Percentiles rank a stretch among this genome's conserved stretches.
These are phyloP conservation scores for Trifolium fragiferum DNA, from an alignment of 306 rosid genomes.

Conservation along the genomic window DNA sequence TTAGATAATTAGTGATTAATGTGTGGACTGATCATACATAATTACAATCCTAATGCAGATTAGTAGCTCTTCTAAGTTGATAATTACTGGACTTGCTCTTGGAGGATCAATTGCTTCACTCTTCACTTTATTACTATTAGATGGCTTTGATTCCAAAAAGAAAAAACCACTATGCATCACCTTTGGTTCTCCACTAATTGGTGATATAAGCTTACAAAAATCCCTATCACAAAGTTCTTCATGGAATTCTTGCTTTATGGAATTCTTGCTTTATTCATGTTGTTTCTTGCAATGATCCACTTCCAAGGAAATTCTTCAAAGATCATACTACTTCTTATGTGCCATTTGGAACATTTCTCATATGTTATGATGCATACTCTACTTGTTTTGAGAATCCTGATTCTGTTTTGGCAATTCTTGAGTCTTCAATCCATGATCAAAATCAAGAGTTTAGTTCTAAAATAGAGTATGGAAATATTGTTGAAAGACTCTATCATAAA, in stretches of 20 bases:
- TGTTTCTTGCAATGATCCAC: conserved; percentile 55
- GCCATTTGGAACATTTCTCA: conserved; percentile 77
- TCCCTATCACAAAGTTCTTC: conserved; percentile 50
- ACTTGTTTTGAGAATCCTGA: conserved; percentile 60
- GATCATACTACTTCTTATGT: conserved; percentile 5
- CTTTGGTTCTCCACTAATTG: conserved; percentile 72
- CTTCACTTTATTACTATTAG: conserved; percentile 64
- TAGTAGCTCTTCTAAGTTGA: conserved; percentile 30
- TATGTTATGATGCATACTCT: conserved; percentile 51
- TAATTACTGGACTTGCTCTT: conserved; percentile 62
- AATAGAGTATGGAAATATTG: conserved; percentile 47
- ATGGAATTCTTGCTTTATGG: conserved; percentile 82
- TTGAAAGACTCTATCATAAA: conserved; percentile 38
- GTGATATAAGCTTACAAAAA: conserved; percentile 49
- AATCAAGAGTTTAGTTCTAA: background rate
- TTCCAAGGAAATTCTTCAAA: conserved; percentile 37
- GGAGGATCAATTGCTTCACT: conserved; percentile 83
- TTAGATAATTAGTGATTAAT: too few species aligned
- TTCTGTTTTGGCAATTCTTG: conserved; percentile 43
- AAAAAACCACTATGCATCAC: conserved; percentile 78
- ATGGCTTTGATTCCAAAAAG: conserved; percentile 35
- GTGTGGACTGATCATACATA: background rate
- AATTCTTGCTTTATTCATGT: conserved; percentile 73
- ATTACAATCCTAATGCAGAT: conserved; percentile 40
- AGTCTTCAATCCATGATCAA: background rate